Percentiles rank a stretch among this genome's conserved stretches.
These are phyloP conservation scores for Gracilaria gracilis DNA, from an alignment of 23 red algal species.

Conservation along the genomic window DNA sequence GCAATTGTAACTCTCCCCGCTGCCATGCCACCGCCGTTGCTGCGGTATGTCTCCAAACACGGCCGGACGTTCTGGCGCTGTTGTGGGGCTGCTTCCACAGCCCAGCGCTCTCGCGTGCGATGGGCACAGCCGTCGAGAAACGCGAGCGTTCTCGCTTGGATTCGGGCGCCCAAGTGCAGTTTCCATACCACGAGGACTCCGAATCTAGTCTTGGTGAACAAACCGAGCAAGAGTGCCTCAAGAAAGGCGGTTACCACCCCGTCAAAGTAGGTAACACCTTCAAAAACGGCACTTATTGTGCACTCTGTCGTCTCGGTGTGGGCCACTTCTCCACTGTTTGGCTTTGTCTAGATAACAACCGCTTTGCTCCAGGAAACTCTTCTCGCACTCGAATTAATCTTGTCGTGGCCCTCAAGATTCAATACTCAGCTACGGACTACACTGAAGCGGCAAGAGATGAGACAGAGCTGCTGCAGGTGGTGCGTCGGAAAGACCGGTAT, in stretches of 20 bases:
- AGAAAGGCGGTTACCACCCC: no score
- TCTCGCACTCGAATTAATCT: no score
- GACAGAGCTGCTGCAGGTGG: conserved; percentile 70
- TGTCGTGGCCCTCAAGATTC: conserved; percentile 92
- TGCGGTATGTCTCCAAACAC: background rate
- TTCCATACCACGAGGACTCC: conserved; percentile 60
- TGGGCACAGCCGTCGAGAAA: no score
- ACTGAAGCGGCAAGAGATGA: conserved; percentile 94
- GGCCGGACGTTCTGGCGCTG: background rate
- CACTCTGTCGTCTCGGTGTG: no score
- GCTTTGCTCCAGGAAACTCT: conserved; percentile 4
- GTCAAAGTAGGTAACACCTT: no score
- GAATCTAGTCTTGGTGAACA: conserved; percentile 58
- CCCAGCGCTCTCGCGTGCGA: no score
- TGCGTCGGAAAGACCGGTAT: conserved; percentile 23
- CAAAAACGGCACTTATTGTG: no score
- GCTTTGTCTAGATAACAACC: conserved; percentile 80
- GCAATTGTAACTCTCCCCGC: no score
- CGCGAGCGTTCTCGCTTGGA: no score
- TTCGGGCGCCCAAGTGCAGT: conserved; percentile 16
- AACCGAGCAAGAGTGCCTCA: conserved; percentile 48
- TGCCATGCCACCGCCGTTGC: background rate
- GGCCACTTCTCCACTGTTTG: conserved; percentile 98
- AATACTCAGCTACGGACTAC: conserved; percentile 89
- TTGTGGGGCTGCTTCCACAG: background rate